phyloP scores from a whole-genome alignment of 768 basidiomycete genomes.

The Boletus speciosus region DNA sequence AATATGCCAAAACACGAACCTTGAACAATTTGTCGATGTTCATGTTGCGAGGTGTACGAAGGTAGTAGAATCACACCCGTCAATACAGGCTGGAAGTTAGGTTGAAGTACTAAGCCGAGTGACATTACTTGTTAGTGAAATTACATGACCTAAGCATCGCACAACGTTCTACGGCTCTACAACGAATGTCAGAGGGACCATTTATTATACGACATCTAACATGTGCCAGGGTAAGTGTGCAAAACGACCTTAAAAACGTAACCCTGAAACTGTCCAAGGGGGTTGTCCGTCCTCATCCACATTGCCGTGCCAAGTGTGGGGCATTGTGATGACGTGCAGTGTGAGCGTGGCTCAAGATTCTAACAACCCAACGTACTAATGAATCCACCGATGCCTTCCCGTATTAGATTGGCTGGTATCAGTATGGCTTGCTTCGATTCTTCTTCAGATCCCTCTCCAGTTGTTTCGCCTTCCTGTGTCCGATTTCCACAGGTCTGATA shows the following conservation, averaged over 20 bases:
- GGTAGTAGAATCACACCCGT: not conserved
- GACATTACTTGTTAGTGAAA: not conserved
- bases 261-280: not conserved
- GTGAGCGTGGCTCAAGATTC: slow-evolving; percentile 25
- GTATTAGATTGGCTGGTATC: slow-evolving; percentile 13
- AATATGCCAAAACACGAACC: slow-evolving; percentile 22
- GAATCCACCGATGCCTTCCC: not conserved
- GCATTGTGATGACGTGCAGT: slow-evolving; percentile 7
- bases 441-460: slow-evolving; percentile 91
- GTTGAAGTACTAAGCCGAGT: not conserved
- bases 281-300: slow-evolving; percentile 7
- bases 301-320: not conserved
- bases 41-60: slow-evolving; percentile 27
- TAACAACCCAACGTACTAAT: slow-evolving; percentile 29
- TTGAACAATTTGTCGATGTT: slow-evolving; percentile 52
- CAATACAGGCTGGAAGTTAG: not conserved
- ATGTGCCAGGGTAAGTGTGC: slow-evolving; percentile 1
- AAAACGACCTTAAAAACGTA: not conserved
- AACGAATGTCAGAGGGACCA: not conserved
- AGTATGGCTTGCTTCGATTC: slow-evolving; percentile 85
- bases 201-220: slow-evolving; percentile 5
- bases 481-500: slow-evolving; percentile 90
- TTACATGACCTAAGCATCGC: slow-evolving; percentile 16
- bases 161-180: not conserved
- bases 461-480: slow-evolving; percentile 86